Conservation (phyloP, 2,329 filamentous ascomycete genomes). For the Lecanosticta acicola region DNA sequence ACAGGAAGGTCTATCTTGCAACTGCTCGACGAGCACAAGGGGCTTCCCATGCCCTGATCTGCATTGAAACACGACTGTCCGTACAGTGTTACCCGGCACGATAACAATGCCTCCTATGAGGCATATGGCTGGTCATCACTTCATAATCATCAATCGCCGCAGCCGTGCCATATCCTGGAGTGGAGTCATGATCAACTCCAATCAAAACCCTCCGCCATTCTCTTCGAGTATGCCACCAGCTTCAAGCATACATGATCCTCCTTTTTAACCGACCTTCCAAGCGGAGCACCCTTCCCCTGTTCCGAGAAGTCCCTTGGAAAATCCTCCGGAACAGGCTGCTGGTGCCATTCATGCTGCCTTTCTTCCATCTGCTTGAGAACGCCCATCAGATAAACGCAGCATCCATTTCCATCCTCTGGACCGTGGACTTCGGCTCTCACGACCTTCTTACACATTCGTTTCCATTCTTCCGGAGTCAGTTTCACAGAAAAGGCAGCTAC, state of each 20-base stretch:
- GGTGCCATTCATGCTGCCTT: conserved; percentile 42
- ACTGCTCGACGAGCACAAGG: no score
- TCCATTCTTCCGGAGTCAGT: conserved; percentile 42
- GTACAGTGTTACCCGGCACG: no score
- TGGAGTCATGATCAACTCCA: no score
- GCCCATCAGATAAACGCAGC: conserved; percentile 31
- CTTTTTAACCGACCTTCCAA: conserved; percentile 15
- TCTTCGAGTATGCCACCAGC: conserved; percentile 20
- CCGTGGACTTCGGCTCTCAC: conserved; percentile 42
- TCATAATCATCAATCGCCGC: no score
- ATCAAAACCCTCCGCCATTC: conserved; percentile 25
- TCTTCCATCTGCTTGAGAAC: conserved; percentile 37
- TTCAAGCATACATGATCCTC: conserved; percentile 31
- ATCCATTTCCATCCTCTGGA: conserved; percentile 22
- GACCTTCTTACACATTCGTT: conserved; percentile 40
- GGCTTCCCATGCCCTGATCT: no score
- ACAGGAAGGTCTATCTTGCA: no score
- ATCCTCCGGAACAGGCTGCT: conserved; percentile 16
- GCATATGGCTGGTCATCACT: no score
- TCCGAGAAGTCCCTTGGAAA: conserved; percentile 21
- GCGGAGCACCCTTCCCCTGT: conserved; percentile 8
- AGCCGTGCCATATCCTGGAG: no score
- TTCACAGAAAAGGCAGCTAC: conserved; percentile 42
- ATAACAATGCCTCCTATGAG: no score
- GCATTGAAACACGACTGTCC: neutral